phyloP scores from a whole-genome alignment of 2,329 filamentous ascomycete genomes.

The Fusarium sp. region DNA sequence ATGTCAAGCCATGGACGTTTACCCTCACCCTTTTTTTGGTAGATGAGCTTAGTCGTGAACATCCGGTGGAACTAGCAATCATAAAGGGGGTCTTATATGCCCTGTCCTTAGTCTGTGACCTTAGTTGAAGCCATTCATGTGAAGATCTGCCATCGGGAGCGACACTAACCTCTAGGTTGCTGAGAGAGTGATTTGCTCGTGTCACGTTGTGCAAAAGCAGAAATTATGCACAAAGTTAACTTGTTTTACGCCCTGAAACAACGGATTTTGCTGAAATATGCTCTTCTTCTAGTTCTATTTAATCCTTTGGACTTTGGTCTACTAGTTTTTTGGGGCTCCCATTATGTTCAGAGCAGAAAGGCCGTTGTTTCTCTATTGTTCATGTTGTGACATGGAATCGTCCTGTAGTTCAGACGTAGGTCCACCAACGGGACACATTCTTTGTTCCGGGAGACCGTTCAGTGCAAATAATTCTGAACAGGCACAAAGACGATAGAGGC shows the following conservation, averaged over 20 bases:
- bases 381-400: too few relatives aligned
- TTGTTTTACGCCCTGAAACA: accelerated
- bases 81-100: too few relatives aligned
- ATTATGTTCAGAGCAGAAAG: too few relatives aligned
- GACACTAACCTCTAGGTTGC: neutral
- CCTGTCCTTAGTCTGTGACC: accelerated
- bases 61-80: too few relatives aligned
- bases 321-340: too few relatives aligned
- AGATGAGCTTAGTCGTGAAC: neutral
- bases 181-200: accelerated
- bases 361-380: neutral
- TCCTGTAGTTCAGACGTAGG: too few relatives aligned
- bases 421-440: too few relatives aligned
- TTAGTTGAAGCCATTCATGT: accelerated
- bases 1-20: neutral
- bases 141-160: too few relatives aligned
- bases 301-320: too few relatives aligned
- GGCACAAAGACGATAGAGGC: neutral
- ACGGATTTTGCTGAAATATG: too few relatives aligned
- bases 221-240: neutral
- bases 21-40: neutral
- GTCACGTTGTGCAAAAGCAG: accelerated
- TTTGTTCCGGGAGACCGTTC: too few relatives aligned
- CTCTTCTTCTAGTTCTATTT: too few relatives aligned
- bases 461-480: accelerated